Conservation (phyloP, 164 flowering plant genomes). For the Sedum album region DNA sequence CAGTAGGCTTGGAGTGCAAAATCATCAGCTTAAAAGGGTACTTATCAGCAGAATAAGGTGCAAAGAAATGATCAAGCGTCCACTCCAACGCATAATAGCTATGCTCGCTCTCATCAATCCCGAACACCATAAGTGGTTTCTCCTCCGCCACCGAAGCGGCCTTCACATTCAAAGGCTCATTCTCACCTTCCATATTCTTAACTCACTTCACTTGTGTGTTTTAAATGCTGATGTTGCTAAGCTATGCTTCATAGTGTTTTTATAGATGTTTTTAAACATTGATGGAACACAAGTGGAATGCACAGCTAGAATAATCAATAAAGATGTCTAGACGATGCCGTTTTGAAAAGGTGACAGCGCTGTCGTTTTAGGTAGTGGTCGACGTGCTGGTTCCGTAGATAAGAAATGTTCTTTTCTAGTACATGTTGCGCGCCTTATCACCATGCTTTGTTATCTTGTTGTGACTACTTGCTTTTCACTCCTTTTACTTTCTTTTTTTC, state of each 20-base stretch:
- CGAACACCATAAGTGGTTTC: conserved; percentile 66
- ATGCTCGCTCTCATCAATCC: conserved; percentile 65
- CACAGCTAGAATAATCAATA: neutral
- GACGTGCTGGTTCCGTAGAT: no score
- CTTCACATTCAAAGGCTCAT: neutral
- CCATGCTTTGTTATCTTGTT: neutral
- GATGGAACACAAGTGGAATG: neutral
- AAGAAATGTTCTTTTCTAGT: neutral
- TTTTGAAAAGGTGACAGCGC: neutral
- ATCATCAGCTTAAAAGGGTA: conserved; percentile 54
- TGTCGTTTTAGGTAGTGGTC: neutral
- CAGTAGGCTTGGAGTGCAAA: conserved; percentile 59
- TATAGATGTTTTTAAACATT: neutral
- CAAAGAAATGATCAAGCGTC: conserved; percentile 64
- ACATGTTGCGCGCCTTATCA: conserved; percentile 1
- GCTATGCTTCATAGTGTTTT: neutral
- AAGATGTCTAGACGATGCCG: neutral
- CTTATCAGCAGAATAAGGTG: conserved; percentile 21
- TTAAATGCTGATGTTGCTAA: neutral
- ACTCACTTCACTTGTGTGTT: neutral
- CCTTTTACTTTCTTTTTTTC: no score
- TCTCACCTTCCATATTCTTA: neutral
- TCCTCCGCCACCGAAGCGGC: conserved; percentile 10
- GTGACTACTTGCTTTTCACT: neutral
- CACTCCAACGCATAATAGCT: conserved; percentile 69